A percentile compares a stretch with the other conserved stretches of the same genome.
Evolutionary conservation across 2,329 filamentous ascomycete species (phyloP).

Genomic region (Cytospora piceicola): DNA sequence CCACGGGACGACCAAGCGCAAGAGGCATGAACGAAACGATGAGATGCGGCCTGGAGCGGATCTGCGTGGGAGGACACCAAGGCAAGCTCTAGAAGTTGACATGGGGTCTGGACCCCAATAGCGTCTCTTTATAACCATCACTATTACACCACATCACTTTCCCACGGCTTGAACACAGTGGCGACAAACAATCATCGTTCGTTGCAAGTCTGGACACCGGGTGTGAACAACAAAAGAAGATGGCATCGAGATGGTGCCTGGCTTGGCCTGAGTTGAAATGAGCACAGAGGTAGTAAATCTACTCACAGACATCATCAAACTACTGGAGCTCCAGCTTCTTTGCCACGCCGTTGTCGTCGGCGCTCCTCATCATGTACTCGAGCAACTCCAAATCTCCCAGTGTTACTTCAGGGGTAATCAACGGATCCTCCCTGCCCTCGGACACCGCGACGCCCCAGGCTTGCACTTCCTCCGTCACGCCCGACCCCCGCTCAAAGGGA

Average conservation of each 20-base stretch:
- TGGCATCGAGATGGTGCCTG: background rate
- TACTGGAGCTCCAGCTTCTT: constrained; percentile 47
- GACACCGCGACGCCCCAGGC: constrained; percentile 62
- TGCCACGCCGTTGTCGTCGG: constrained; percentile 46
- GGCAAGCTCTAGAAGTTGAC: constrained; percentile 35
- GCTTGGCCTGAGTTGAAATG: background rate
- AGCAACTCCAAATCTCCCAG: constrained; percentile 64
- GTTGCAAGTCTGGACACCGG: background rate
- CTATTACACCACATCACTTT: background rate
- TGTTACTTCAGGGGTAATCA: constrained; percentile 61
- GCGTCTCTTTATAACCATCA: background rate
- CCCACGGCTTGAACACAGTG: background rate
- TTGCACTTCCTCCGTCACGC: constrained; percentile 63
- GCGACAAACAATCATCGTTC: background rate
- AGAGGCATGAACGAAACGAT: constrained; percentile 66
- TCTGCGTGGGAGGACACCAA: constrained; percentile 45
- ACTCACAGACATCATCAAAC: background rate
- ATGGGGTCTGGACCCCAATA: background rate
- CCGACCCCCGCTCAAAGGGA: constrained; percentile 38
- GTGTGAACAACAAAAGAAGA: background rate
- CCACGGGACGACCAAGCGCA: constrained; percentile 67
- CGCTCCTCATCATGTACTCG: constrained; percentile 55
- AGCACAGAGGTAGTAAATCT: background rate
- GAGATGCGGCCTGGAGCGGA: constrained; percentile 61
- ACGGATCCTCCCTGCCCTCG: constrained; percentile 51